phyloP scores from a whole-genome alignment of 1,284 basidiomycete genomes.

The Marasmius sp. region DNA sequence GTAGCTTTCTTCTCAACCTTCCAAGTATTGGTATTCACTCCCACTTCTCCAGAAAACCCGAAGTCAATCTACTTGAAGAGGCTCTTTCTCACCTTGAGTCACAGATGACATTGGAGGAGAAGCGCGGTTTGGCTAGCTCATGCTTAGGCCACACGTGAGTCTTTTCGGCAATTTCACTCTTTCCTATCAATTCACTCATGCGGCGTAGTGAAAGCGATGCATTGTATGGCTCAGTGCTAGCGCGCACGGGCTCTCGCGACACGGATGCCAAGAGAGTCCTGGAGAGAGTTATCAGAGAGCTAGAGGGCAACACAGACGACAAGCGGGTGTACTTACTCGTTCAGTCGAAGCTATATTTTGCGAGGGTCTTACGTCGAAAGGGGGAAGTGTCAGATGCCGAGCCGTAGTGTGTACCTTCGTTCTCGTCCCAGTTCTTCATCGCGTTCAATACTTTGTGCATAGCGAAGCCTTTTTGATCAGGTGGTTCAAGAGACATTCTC shows the following conservation, averaged over 20 bases:
- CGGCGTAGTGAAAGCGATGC: not conserved
- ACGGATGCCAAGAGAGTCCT: not conserved
- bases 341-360: not conserved
- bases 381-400: not conserved
- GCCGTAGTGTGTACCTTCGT: not conserved
- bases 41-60: too few species aligned
- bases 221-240: not conserved
- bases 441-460: not conserved
- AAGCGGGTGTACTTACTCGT: not conserved
- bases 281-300: not conserved
- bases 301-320: not conserved
- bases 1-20: too few species aligned
- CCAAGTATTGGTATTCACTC: too few species aligned
- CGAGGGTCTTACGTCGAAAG: not conserved
- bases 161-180: not conserved
- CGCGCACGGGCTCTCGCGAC: not conserved
- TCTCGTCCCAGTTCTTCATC: not conserved
- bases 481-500: not conserved
- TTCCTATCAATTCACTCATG: not conserved
- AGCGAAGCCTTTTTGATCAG: not conserved
- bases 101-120: too few species aligned
- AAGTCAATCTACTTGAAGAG: too few species aligned
- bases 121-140: too few species aligned
- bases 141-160: not conserved
- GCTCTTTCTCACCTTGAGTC: too few species aligned